Percentiles rank a stretch among this genome's conserved stretches.
Conservation (phyloP, 345 rosid species). For the Pistacia atlantica region DNA sequence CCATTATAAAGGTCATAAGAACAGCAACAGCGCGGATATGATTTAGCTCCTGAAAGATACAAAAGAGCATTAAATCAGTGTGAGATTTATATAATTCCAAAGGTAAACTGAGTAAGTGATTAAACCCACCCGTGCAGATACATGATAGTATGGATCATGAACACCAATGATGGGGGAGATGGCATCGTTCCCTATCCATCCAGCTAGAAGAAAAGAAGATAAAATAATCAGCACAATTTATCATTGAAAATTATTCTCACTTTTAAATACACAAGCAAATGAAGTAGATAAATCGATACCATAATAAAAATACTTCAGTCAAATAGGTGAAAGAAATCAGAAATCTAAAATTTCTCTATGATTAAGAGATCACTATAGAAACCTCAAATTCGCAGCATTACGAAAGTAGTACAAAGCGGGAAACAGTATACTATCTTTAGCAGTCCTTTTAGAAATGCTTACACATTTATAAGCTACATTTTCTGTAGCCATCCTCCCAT, state of each 20-base stretch:
- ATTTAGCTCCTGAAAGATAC: conserved; percentile 67
- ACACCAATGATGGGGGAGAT: conserved; percentile 85
- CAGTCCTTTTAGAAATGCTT: not conserved
- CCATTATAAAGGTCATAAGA: conserved; percentile 79
- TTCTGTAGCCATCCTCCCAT: not conserved
- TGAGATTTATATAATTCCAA: conserved; percentile 1
- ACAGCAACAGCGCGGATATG: conserved; percentile 75
- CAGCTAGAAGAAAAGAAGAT: conserved; percentile 53
- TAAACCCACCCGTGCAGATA: conserved; percentile 76
- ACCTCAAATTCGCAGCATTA: not conserved
- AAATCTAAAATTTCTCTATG: conserved; percentile 4
- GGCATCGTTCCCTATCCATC: conserved; percentile 95
- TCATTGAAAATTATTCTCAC: not conserved
- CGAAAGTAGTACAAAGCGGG: not conserved
- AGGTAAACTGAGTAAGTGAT: not conserved
- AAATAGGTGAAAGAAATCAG: not conserved
- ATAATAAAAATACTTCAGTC: not conserved
- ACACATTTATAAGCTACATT: not conserved
- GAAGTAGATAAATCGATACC: not conserved
- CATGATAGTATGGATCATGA: conserved; percentile 81
- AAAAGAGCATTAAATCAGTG: conserved; percentile 13
- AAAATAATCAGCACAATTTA: conserved; percentile 18
- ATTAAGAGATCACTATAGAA: not conserved
- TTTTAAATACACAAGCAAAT: conserved; percentile 8
- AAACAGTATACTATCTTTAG: not conserved